Base-by-base conservation (phyloP, 192 early-diverging fungal genomes). In the Coemansia sp. region DNA sequence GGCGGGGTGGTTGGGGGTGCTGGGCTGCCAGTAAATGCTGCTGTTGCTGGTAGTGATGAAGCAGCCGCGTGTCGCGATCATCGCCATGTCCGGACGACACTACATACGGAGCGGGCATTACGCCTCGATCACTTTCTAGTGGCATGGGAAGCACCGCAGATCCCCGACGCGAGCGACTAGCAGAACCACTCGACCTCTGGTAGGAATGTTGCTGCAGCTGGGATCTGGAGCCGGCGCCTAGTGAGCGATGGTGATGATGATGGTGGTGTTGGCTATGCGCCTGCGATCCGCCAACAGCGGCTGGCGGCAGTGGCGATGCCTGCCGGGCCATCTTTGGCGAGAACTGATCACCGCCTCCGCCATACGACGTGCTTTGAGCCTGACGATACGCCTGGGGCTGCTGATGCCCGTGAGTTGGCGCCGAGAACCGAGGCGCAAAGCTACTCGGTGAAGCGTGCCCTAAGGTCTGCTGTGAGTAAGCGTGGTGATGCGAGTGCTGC, bases 341-440 rank as follows among this genome's bases (percentile, higher is more conserved):
- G 53, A 56, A 17, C 11, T 56, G 31, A 33, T 33, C 51, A 21
- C 45, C 19, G 45, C 44, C 44, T n/a, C 44, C 44, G 44, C 45
- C 14, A 48, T 19, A 48, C 45, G 45, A 48, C 45, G 45, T 4
- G 11, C 27, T 31, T 29, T 3, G 10, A 16, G 27, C 2, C 51
- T 16, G 51, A 5, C 29, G 51, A n/a, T 54, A 54, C 0, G 51
- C 51, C 27, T 54, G 63, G 34, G 44, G 35, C 5, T 64, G 63
- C 64, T 65, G 64, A 3, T 65, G 64, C 42, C 45, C 41, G 39
- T 36, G 33, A 51, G 8, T 46, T 33, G 21, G 63, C 44, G 19
- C 50, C n/a, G 44, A 6, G 7, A 46, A 46, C 44, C 44, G 44
- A 46, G 44, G n/a, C n/a, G 44, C 44, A 46, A 46, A 19, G 44